These are phyloP conservation scores for Populus pruinosa DNA, from an alignment of 345 rosid genomes.

Conservation along the genomic window DNA sequence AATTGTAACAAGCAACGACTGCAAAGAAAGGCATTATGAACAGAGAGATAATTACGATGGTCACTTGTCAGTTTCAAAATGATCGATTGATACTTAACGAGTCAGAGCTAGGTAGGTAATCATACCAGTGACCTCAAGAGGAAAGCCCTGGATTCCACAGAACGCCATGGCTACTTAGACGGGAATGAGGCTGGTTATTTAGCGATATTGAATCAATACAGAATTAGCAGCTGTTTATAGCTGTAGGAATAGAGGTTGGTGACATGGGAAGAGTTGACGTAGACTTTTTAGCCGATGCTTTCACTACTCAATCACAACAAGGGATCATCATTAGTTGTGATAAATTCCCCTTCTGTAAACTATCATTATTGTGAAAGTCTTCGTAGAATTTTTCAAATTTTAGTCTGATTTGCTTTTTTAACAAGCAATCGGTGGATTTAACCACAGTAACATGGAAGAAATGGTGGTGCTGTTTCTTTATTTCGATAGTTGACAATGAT, in stretches of 20 bases:
- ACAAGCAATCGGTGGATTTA: background rate
- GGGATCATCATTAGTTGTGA: no score
- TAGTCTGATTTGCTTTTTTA: no score
- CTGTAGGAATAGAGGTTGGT: background rate
- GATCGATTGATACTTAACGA: background rate
- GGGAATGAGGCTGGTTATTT: background rate
- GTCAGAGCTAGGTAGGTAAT: background rate
- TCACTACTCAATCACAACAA: background rate
- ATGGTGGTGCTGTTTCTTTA: background rate
- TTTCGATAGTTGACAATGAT: background rate
- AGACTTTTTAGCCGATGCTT: background rate
- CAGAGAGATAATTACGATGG: no score
- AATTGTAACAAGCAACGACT: constrained; percentile 61
- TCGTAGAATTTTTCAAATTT: no score
- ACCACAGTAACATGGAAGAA: background rate
- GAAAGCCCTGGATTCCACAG: constrained; percentile 50
- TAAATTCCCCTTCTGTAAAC: no score
- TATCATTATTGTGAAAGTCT: no score
- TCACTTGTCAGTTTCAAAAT: background rate
- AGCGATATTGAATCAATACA: background rate
- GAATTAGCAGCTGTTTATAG: background rate
- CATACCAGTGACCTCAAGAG: constrained; percentile 55
- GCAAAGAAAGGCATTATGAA: background rate
- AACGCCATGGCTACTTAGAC: constrained; percentile 23
- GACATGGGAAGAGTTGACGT: constrained; percentile 5